These are phyloP conservation scores for Coniella vitis DNA, from an alignment of 2,329 filamentous ascomycete genomes.

Conservation along the genomic window DNA sequence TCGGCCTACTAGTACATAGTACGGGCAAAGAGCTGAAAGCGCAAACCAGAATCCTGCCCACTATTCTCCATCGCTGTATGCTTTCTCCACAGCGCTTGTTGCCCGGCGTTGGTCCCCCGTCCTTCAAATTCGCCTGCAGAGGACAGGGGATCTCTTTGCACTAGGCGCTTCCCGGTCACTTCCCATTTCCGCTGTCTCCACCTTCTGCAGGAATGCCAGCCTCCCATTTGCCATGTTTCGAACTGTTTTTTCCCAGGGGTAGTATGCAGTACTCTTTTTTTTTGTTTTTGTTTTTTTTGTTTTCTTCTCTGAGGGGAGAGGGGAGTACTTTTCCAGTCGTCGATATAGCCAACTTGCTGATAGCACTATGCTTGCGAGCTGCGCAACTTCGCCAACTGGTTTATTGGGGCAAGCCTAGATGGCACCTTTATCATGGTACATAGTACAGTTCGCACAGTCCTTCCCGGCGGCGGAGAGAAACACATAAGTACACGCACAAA, in stretches of 20 bases:
- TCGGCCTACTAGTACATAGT: no score
- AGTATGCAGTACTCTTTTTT: no score
- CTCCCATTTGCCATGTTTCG: slow-evolving; percentile 12
- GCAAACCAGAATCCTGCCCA: slow-evolving; percentile 8
- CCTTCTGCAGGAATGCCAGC: slow-evolving; percentile 1
- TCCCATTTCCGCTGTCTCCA: slow-evolving; percentile 14
- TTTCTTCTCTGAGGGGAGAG: no score
- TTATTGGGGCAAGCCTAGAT: neutral
- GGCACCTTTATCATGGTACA: slow-evolving; percentile 1
- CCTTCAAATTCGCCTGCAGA: slow-evolving; percentile 10
- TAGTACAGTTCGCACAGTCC: no score
- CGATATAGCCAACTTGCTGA: slow-evolving; percentile 2
- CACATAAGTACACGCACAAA: slow-evolving; percentile 3
- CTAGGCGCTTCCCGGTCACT: slow-evolving; percentile 22
- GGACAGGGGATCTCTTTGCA: slow-evolving; percentile 17
- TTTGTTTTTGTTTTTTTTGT: no score
- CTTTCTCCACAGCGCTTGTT: slow-evolving; percentile 15
- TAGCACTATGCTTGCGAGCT: no score
- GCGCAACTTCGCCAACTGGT: no score
- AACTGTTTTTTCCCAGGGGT: slow-evolving; percentile 5
- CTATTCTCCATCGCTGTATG: slow-evolving; percentile 15
- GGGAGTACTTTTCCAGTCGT: no score
- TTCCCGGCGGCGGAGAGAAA: slow-evolving; percentile 12
- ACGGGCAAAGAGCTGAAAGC: slow-evolving; percentile 11
- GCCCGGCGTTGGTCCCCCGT: slow-evolving; percentile 16